Conservation (phyloP, 2,329 filamentous ascomycete genomes). For the Ophiostoma piceae region DNA sequence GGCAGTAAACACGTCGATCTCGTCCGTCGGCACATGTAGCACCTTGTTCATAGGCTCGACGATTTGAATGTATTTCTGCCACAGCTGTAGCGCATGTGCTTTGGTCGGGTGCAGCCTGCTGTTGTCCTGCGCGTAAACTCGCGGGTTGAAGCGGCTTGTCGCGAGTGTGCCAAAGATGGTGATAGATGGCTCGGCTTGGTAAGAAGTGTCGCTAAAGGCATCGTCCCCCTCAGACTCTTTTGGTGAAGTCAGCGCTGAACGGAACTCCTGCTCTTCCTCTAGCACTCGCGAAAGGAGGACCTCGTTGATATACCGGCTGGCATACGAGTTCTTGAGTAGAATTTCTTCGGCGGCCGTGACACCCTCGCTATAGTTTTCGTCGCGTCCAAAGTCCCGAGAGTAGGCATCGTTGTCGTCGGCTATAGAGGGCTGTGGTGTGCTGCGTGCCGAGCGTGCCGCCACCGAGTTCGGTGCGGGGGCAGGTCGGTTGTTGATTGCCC, state of each 20-base stretch:
- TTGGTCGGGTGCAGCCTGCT: constrained; percentile 24
- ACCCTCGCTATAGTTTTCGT: constrained; percentile 15
- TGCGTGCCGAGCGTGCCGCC: constrained; percentile 3
- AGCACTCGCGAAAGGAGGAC: constrained; percentile 28
- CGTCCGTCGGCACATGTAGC: constrained; percentile 28
- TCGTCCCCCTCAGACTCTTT: constrained; percentile 21
- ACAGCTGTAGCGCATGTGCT: constrained; percentile 26
- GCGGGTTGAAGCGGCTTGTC: background rate
- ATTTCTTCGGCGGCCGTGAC: constrained; percentile 24
- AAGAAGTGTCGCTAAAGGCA: background rate
- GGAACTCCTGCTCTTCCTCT: constrained; percentile 29
- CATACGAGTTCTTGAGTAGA: constrained; percentile 25
- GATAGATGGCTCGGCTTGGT: constrained; percentile 14
- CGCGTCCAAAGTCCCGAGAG: background rate
- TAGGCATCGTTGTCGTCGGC: constrained; percentile 2
- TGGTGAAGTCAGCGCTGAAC: constrained; percentile 23
- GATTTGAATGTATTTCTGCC: constrained; percentile 26
- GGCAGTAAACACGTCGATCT: constrained; percentile 27
- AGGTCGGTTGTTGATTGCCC: too few relatives aligned
- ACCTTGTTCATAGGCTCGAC: constrained; percentile 28
- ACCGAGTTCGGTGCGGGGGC: background rate
- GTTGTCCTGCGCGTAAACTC: background rate
- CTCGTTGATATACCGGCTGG: constrained; percentile 30
- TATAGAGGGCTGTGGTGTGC: background rate
- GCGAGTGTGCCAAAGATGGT: constrained; percentile 23